Conservation (phyloP, 768 basidiomycete species). For the Termitomyces sp. region DNA sequence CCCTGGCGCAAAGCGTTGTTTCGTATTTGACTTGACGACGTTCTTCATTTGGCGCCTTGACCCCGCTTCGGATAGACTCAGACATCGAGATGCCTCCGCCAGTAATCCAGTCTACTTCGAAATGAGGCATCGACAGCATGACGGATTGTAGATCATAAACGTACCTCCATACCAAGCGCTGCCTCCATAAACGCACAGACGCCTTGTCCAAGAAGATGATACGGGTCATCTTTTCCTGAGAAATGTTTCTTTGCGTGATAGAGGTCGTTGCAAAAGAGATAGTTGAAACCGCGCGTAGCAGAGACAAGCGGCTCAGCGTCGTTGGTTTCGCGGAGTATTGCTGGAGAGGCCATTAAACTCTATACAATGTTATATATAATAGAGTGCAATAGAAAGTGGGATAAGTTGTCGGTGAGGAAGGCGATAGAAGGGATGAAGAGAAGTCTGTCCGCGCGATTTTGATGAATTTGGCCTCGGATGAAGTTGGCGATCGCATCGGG, state of each 20-base stretch:
- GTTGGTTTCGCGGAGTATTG: background rate
- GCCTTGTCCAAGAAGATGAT: conserved; percentile 69
- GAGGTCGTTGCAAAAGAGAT: conserved; percentile 66
- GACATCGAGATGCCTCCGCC: conserved; percentile 52
- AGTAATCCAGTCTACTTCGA: conserved; percentile 47
- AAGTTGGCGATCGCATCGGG: background rate
- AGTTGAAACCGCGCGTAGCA: conserved; percentile 55
- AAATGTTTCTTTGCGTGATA: conserved; percentile 47
- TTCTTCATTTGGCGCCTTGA: conserved; percentile 44
- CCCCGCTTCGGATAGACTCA: conserved; percentile 55
- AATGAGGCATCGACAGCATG: background rate
- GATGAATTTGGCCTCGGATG: background rate
- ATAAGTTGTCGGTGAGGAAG: background rate
- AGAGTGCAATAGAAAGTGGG: background rate
- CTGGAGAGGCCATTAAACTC: background rate
- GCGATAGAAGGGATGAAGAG: background rate
- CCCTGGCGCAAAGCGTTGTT: conserved; percentile 50
- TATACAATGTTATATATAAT: background rate
- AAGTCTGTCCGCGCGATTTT: background rate
- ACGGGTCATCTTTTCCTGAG: conserved; percentile 49
- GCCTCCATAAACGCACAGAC: conserved; percentile 74
- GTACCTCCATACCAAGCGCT: conserved; percentile 75
- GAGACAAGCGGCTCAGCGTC: conserved; percentile 24
- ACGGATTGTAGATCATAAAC: conserved; percentile 8
- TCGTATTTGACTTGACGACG: conserved; percentile 24